phyloP scores from a whole-genome alignment of 495 filamentous ascomycete genomes.

The Poronia punctata region DNA sequence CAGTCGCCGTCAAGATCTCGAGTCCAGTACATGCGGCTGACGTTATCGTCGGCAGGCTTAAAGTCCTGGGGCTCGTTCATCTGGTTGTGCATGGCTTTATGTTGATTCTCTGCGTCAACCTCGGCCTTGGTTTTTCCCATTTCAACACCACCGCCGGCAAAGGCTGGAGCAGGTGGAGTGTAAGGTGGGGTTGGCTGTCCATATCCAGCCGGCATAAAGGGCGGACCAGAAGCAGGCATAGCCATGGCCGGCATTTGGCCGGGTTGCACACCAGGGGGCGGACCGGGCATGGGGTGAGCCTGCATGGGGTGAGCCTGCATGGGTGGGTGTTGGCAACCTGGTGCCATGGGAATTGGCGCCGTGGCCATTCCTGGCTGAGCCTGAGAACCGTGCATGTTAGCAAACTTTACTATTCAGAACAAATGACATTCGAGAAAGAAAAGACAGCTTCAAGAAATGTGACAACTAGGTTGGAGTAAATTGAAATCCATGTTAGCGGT shows the following conservation, averaged over 20 bases:
- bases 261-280: slow-evolving; percentile 11
- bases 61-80: slow-evolving; percentile 44
- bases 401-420: background rate
- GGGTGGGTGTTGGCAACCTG: slow-evolving; percentile 11
- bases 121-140: slow-evolving; percentile 35
- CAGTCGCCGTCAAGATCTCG: slow-evolving; percentile 43
- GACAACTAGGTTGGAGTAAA: too few relatives aligned
- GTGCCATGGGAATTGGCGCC: slow-evolving; percentile 13
- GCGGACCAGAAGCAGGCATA: background rate
- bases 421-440: background rate
- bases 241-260: slow-evolving; percentile 10
- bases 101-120: slow-evolving; percentile 28
- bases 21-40: slow-evolving; percentile 43
- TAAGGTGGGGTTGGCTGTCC: slow-evolving; percentile 6
- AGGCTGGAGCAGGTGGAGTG: slow-evolving; percentile 1
- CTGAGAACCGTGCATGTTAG: slow-evolving; percentile 17
- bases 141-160: slow-evolving; percentile 23
- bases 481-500: background rate
- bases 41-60: slow-evolving; percentile 44
- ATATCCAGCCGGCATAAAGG: background rate
- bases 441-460: too few relatives aligned
- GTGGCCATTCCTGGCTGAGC: slow-evolving; percentile 8
- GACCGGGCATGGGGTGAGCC: slow-evolving; percentile 5
- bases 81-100: slow-evolving; percentile 32
- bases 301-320: slow-evolving; percentile 4